phyloP scores from a whole-genome alignment of 2,329 filamentous ascomycete species.

The Fusarium circinatum region DNA sequence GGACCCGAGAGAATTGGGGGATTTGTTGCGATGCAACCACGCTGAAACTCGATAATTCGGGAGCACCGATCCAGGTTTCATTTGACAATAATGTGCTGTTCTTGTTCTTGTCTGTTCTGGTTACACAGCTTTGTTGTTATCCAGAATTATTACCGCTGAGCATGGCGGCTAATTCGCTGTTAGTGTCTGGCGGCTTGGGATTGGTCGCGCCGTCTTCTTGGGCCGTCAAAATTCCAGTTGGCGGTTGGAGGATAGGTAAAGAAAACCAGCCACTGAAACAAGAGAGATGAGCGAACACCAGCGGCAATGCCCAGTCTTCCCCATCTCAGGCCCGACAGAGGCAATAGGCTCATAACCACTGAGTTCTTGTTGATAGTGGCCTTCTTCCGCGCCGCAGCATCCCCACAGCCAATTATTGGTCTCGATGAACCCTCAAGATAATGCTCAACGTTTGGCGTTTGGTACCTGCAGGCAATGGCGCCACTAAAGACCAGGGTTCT shows the following conservation, averaged over 20 bases:
- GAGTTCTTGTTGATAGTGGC: constrained; percentile 4
- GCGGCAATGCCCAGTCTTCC: constrained; percentile 20
- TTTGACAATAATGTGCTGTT: not conserved
- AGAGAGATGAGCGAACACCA: not conserved
- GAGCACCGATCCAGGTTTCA: constrained; percentile 24
- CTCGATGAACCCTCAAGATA: constrained; percentile 9
- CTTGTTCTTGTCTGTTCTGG: not conserved
- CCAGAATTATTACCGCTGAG: constrained; percentile 20
- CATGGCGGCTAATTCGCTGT: constrained; percentile 33
- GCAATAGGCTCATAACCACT: constrained; percentile 14
- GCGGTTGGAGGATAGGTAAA: constrained; percentile 36
- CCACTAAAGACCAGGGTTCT: constrained; percentile 17
- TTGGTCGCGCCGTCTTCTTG: constrained; percentile 34
- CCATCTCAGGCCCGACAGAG: not conserved
- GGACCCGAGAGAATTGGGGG: constrained; percentile 16
- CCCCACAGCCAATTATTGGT: constrained; percentile 14
- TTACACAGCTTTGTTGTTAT: constrained; percentile 11
- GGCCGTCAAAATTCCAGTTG: constrained; percentile 24
- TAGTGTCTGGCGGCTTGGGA: constrained; percentile 19
- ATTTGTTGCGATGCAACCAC: constrained; percentile 36
- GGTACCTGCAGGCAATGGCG: constrained; percentile 39
- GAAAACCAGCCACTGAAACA: constrained; percentile 30
- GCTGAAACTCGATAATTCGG: constrained; percentile 36
- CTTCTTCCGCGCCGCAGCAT: not conserved
- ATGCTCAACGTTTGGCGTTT: constrained; percentile 30